A percentile compares a stretch with the other conserved stretches of the same genome.
phyloP scores from a whole-genome alignment of 768 basidiomycete genomes.

The Boletus rubropictus region DNA sequence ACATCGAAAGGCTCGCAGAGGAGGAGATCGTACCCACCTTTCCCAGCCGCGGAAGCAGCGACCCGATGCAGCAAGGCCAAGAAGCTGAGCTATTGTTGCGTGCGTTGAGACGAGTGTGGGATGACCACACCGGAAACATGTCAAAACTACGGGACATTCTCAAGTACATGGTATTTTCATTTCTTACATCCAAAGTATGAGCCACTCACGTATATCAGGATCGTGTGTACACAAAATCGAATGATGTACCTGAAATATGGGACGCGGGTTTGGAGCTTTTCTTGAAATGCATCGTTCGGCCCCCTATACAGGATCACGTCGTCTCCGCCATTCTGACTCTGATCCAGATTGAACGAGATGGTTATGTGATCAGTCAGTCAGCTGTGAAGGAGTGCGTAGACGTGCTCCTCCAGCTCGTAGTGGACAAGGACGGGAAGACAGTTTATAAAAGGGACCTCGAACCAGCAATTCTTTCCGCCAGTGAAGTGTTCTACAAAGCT shows the following conservation, averaged over 20 bases:
- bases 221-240: slow-evolving; percentile 73
- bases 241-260: slow-evolving; percentile 73
- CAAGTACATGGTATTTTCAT: slow-evolving; percentile 82
- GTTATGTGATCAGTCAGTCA: slow-evolving; percentile 85
- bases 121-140: slow-evolving; percentile 89
- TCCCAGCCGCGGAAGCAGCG: slow-evolving; percentile 60
- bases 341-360: slow-evolving; percentile 87
- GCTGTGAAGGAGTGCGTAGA: slow-evolving; percentile 86
- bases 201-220: slow-evolving; percentile 51
- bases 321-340: slow-evolving; percentile 78
- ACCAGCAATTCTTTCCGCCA: slow-evolving; percentile 72
- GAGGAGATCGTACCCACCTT: slow-evolving; percentile 78
- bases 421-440: slow-evolving; percentile 43
- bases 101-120: slow-evolving; percentile 81
- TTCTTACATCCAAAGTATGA: neutral
- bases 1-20: slow-evolving; percentile 74
- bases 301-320: slow-evolving; percentile 80
- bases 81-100: slow-evolving; percentile 85
- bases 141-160: slow-evolving; percentile 81
- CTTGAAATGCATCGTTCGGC: slow-evolving; percentile 68
- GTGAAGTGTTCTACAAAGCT: slow-evolving; percentile 67
- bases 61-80: slow-evolving; percentile 69
- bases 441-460: slow-evolving; percentile 85
- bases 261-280: slow-evolving; percentile 82
- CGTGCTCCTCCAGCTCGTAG: slow-evolving; percentile 66